A percentile compares a stretch with the other conserved stretches of the same genome.
Conservation (phyloP, 2,329 filamentous ascomycete genomes). For the Sclerotinia nivalis region DNA sequence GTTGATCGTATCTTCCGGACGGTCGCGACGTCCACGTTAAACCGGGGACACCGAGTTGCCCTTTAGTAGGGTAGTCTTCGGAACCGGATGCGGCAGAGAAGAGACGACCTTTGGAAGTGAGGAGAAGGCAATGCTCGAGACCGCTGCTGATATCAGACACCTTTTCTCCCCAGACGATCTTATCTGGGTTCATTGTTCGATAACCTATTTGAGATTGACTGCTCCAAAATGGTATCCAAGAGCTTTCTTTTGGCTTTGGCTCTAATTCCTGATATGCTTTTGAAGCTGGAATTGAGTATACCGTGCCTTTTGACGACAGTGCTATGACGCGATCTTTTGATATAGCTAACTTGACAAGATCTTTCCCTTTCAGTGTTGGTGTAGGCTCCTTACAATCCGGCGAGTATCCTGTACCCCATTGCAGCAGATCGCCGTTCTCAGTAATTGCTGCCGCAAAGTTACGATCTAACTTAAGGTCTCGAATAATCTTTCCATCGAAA, state of each 20-base stretch:
- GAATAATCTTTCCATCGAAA: constrained; percentile 80
- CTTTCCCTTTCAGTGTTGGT: constrained; percentile 76
- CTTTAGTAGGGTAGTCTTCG: constrained; percentile 74
- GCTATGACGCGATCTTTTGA: constrained; percentile 83
- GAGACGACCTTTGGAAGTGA: constrained; percentile 81
- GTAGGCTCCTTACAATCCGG: constrained; percentile 62
- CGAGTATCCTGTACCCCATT: constrained; percentile 85
- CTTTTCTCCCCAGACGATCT: constrained; percentile 68
- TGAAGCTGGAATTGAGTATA: constrained; percentile 83
- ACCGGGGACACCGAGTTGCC: constrained; percentile 85
- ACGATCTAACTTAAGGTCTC: constrained; percentile 82
- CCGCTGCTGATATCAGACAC: constrained; percentile 75
- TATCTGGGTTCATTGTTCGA: constrained; percentile 66
- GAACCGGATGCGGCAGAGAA: constrained; percentile 85
- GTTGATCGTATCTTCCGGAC: constrained; percentile 73
- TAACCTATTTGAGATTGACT: constrained; percentile 63
- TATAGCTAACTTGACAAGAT: constrained; percentile 73
- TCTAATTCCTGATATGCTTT: constrained; percentile 68
- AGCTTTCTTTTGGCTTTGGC: constrained; percentile 61
- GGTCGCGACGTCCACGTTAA: constrained; percentile 79
- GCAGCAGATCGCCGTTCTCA: constrained; percentile 83
- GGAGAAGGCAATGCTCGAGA: constrained; percentile 79
- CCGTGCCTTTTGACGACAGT: constrained; percentile 69
- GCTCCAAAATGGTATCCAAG: constrained; percentile 75
- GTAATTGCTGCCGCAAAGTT: constrained; percentile 84